Base-by-base conservation (phyloP, 2,329 filamentous ascomycete genomes). In the Ceratocystis destructans region DNA sequence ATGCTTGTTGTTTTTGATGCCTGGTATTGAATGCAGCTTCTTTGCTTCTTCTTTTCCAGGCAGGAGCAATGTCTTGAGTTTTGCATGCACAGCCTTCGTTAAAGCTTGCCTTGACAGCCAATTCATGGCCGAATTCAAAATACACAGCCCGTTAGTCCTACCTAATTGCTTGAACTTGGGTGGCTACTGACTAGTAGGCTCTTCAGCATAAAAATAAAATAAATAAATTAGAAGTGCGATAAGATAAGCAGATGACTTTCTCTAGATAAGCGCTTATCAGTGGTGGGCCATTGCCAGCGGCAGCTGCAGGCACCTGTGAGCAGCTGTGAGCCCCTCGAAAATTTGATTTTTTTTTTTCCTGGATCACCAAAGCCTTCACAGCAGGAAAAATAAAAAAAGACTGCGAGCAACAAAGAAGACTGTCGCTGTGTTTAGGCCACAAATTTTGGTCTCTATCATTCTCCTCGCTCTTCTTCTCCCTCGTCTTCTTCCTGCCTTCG, bases 221-320 rank as follows among this genome's bases (percentile, higher is more conserved):
- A 22, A 22, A 1, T 1, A 22, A 22, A 22, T 22, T 1, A 68
- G 65, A 37, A 61, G 25, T 44, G 22, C 17, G 67, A 68, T 68
- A 66, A 66, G 67, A 68, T 66, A 68, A 64, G 50, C n/a, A 20
- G 28, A 12, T 25, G 20, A 22, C 22, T 41, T 20, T 17, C n/a
- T 20, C 25, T n/a, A 31, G 64, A 68, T 64, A 66, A 68, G 63
- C 4, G 10, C 50, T 68, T 68, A 66, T 66, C 64, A 45, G 22
- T 37, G 3, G 12, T 28, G 5, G 37, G 15, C 22, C 8, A 17
- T 15, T n/a, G 53, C 61, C 45, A 44, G 0, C 17, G 17, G 5
- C 64, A 53, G 37, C 20, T 61, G 66, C 1, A 2, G 1, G 0
- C 64, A 53, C 25, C 20, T 61, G 66, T 1, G 7, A 1, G 0